Conservation (phyloP, 2,329 filamentous ascomycete genomes). For the Gyromitra esculenta region DNA sequence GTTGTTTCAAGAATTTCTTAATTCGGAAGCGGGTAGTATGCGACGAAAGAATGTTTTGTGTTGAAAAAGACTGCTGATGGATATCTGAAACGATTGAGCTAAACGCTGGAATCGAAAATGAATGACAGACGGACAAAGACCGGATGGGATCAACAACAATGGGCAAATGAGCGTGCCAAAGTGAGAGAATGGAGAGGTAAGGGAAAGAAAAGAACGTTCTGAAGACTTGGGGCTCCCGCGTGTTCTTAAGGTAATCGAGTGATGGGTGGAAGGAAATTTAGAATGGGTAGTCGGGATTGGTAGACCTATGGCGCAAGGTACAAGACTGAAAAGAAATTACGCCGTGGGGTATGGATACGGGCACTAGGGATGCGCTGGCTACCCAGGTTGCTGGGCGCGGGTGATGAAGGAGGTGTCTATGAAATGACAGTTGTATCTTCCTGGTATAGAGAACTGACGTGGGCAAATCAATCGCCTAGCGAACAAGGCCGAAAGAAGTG, state of each 20-base stretch:
- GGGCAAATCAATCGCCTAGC: slow-evolving; percentile 19
- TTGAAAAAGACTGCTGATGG: slow-evolving; percentile 21
- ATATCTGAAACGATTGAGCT: slow-evolving; percentile 42
- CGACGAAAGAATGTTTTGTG: slow-evolving; percentile 23
- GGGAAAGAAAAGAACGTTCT: slow-evolving; percentile 10
- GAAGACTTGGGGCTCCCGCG: slow-evolving; percentile 17
- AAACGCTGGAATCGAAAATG: slow-evolving; percentile 36
- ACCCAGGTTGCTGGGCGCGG: slow-evolving; percentile 28
- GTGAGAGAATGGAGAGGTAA: slow-evolving; percentile 30
- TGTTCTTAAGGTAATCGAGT: slow-evolving; percentile 47
- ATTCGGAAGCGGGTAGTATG: slow-evolving; percentile 30
- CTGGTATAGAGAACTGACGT: slow-evolving; percentile 13
- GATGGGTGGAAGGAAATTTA: slow-evolving; percentile 23
- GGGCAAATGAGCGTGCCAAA: slow-evolving; percentile 38
- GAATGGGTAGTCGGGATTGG: slow-evolving; percentile 32
- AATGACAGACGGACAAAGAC: slow-evolving; percentile 46
- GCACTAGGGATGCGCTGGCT: slow-evolving; percentile 45
- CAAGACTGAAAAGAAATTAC: slow-evolving; percentile 35
- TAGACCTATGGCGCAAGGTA: slow-evolving; percentile 38
- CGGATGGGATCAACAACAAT: slow-evolving; percentile 25
- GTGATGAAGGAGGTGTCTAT: slow-evolving; percentile 34
- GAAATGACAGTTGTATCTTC: slow-evolving; percentile 13
- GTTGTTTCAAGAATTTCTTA: slow-evolving; percentile 41
- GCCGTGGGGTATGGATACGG: slow-evolving; percentile 41
- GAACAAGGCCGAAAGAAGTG: background rate